Base-by-base conservation (phyloP, 768 basidiomycete genomes). In the Auricularia auricula-judae region DNA sequence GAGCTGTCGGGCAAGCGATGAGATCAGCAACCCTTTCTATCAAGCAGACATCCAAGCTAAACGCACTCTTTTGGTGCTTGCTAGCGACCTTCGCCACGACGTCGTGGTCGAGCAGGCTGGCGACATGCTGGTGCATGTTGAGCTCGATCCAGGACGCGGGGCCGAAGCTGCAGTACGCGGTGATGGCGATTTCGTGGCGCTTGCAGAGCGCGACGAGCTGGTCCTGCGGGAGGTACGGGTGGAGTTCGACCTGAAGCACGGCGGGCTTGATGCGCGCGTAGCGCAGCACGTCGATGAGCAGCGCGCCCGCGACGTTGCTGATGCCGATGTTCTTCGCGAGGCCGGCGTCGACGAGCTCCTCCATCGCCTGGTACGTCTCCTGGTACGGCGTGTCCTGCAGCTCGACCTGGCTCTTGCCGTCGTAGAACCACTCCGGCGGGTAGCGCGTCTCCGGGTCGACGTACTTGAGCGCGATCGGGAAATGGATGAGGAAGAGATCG, bases 291-390 rank as follows among this genome's bases (percentile, higher is more conserved):
- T 94, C 93, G 59, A 87, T 76, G 69, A 94, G 78, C 62, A 92
- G 73, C 11, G 83, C 79, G 8, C 88, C 89, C 68, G 82, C 14
- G 18, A 68, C 73, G 47, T 68, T 84, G 87, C 86, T 86, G 68
- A 91, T 71, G 64, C 91, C 93, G 68, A 95, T 91, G 71, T 92
- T 88, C 78, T 84, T 90, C 10, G 78, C 83, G 47, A 86, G 72
- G 7, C 86, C 86, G 53, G 81, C 79, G 67, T 90, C 87, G 59
- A 87, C 86, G 23, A 94, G 81, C 66, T 80, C 78, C 74, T 96
- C 93, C 85, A 96, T 83, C 16, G 83, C 89, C 51, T 74, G 71
- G 91, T 91, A 95, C 18, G 93, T 95, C 77, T 91, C 87, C 69
- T 86, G 84, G 72, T 90, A 82, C 44, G 87, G 86, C 0, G 83